phyloP scores from a whole-genome alignment of 2,329 filamentous ascomycete genomes.

The Colletotrichum sp. region DNA sequence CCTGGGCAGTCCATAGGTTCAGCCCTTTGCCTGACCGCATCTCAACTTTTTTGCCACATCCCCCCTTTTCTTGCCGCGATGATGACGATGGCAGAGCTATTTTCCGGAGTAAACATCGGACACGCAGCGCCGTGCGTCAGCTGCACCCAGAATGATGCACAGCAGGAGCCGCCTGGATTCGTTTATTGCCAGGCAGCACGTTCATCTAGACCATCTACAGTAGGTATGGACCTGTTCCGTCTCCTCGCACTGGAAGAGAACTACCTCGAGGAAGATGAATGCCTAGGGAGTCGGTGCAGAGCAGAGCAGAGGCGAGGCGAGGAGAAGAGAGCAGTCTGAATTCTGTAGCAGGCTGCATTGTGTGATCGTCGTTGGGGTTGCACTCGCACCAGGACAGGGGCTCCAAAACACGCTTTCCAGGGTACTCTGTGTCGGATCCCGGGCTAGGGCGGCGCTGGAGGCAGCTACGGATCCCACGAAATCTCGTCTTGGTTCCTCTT shows the following conservation, averaged over 20 bases:
- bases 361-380: constrained; percentile 13
- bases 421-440: not conserved
- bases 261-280: not conserved
- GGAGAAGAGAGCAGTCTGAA: not conserved
- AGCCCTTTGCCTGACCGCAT: not conserved
- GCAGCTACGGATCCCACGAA: not conserved
- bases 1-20: not conserved
- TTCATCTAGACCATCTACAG: not conserved
- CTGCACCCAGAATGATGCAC: not conserved
- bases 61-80: not conserved
- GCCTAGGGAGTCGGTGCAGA: not conserved
- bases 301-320: not conserved
- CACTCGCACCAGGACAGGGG: not conserved
- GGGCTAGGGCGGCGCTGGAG: not conserved
- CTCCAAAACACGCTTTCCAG: not conserved
- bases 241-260: not conserved
- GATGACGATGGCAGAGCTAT: not conserved
- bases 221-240: not conserved
- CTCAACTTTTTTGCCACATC: not conserved
- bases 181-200: not conserved
- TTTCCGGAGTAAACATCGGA: not conserved
- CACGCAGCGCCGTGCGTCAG: not conserved
- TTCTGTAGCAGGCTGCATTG: constrained; percentile 17
- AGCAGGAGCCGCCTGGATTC: not conserved
- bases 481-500: not conserved